Base-by-base conservation (phyloP, 1,284 basidiomycete genomes). In the Takashimella tepidaria region DNA sequence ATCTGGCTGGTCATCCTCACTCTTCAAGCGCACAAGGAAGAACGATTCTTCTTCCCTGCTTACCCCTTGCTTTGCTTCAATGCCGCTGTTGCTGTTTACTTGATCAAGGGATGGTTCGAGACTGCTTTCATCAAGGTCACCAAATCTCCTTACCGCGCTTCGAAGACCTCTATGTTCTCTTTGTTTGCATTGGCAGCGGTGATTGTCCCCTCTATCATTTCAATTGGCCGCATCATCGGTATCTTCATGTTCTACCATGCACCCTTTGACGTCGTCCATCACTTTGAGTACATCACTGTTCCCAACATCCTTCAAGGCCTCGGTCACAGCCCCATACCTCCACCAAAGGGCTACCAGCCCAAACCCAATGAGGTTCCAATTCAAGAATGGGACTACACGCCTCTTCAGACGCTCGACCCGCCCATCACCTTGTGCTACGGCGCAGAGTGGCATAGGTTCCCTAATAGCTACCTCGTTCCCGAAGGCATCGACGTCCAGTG, bases 371-470 rank as follows among this genome's bases (percentile, higher is more conserved):
- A 63, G 3, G 46, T 57, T 10, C 20, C 21, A 12, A 72, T 73
- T 16, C 81, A 81, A 20, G 80, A 81, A 54, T 81, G 90, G 59
- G 87, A 93, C 68, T 79, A 89, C 40, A 74, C 83, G 1, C 83
- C 83, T 1, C 78, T 96, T 61, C 79, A 79, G 52, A 77, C 82
- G n/a, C 83, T 92, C 61, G 82, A 84, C 6, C 59, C 61, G 13
- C 66, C 65, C 22, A 44, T 95, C 53, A 84, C 80, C n/a, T 71
- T 98, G 1, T 99, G 96, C 76, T 81, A 89, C 52, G 92, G 87
- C 27, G 90, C 93, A 69, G 95, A 98, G 75, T 98, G 96, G 96
- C 81, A 98, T 70, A 82, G 95, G 13, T 99, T 93, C 79, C 91
- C 93, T 0, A 83, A 88, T 1, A 87, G 88, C 70, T 98, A 89